Conservation (phyloP, 495 filamentous ascomycete genomes). For the Letharia lupina region DNA sequence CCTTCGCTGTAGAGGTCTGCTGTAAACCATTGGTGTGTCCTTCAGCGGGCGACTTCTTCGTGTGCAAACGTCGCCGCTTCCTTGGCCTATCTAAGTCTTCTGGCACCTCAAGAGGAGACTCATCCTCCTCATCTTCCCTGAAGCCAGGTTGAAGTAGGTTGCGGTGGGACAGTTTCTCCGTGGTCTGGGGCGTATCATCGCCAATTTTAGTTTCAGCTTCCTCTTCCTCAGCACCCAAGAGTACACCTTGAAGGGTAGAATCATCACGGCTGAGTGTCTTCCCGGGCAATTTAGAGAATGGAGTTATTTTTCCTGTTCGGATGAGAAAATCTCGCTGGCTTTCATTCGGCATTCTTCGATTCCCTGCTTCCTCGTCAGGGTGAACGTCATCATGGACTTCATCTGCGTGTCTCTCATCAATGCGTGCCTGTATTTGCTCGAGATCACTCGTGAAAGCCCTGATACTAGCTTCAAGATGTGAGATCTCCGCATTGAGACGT, state of each 20-base stretch:
- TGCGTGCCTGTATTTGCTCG: slow-evolving; percentile 66
- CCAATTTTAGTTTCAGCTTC: slow-evolving; percentile 40
- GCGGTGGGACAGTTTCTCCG: slow-evolving; percentile 55
- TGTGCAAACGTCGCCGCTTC: slow-evolving; percentile 38
- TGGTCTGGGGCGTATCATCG: slow-evolving; percentile 31
- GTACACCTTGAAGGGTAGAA: slow-evolving; percentile 58
- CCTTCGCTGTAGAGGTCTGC: not conserved
- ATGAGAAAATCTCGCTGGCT: slow-evolving; percentile 83
- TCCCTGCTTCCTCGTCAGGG: slow-evolving; percentile 32
- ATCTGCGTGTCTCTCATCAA: slow-evolving; percentile 57
- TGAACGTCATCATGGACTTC: slow-evolving; percentile 35
- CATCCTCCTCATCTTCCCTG: slow-evolving; percentile 41
- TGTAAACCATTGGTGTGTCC: not conserved
- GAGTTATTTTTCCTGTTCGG: slow-evolving; percentile 93
- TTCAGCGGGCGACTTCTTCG: not conserved
- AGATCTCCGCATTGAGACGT: slow-evolving; percentile 53
- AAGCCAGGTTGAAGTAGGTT: slow-evolving; percentile 78
- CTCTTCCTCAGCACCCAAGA: slow-evolving; percentile 67
- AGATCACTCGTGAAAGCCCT: slow-evolving; percentile 57
- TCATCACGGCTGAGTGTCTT: slow-evolving; percentile 44
- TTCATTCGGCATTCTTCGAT: slow-evolving; percentile 63
- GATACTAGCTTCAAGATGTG: slow-evolving; percentile 53
- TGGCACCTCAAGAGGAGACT: slow-evolving; percentile 24
- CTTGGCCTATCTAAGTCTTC: slow-evolving; percentile 24
- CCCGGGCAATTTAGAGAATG: slow-evolving; percentile 67